Percentiles rank a stretch among this genome's conserved stretches.
phyloP scores from a whole-genome alignment of 768 basidiomycete species.

The Leccinum fibrillosum region DNA sequence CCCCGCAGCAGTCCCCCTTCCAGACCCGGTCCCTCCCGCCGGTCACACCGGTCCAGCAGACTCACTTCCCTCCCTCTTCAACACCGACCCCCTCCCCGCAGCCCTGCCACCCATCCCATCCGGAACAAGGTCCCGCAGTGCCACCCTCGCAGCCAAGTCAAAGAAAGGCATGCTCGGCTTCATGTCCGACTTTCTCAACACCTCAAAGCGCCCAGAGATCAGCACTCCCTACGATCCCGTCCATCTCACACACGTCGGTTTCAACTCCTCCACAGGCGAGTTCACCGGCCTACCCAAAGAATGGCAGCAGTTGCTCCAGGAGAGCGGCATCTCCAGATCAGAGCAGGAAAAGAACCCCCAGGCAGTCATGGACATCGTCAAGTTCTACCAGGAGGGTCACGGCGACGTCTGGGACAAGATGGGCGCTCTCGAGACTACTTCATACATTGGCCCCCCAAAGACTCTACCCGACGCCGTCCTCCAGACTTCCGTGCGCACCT shows the following conservation, averaged over 20 bases:
- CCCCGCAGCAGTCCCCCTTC: slow-evolving; percentile 32
- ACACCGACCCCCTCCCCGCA: slow-evolving; percentile 9
- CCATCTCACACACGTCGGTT: slow-evolving; percentile 98
- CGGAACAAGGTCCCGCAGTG: slow-evolving; percentile 40
- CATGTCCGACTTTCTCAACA: slow-evolving; percentile 74
- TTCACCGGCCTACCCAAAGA: slow-evolving; percentile 98
- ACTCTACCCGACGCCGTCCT: slow-evolving; percentile 45
- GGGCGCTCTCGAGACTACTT: slow-evolving; percentile 46
- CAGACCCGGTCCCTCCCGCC: slow-evolving; percentile 23
- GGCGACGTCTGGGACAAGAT: slow-evolving; percentile 86
- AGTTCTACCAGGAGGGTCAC: slow-evolving; percentile 92
- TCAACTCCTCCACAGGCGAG: slow-evolving; percentile 98
- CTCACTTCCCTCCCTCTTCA: slow-evolving; percentile 19
- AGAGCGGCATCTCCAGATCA: slow-evolving; percentile 88
- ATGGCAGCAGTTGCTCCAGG: slow-evolving; percentile 96
- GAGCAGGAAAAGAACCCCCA: slow-evolving; percentile 99
- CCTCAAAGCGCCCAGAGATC: slow-evolving; percentile 82
- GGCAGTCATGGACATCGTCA: slow-evolving; percentile 98
- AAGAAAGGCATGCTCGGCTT: slow-evolving; percentile 63
- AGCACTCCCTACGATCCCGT: slow-evolving; percentile 98
- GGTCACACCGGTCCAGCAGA: slow-evolving; percentile 20
- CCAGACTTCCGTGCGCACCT: slow-evolving; percentile 51
- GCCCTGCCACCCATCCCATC: slow-evolving; percentile 10
- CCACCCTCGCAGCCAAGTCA: slow-evolving; percentile 39
- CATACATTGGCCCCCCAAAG: slow-evolving; percentile 27